Conservation (phyloP, 164 flowering plant species). For the Cinnamomum micranthum region DNA sequence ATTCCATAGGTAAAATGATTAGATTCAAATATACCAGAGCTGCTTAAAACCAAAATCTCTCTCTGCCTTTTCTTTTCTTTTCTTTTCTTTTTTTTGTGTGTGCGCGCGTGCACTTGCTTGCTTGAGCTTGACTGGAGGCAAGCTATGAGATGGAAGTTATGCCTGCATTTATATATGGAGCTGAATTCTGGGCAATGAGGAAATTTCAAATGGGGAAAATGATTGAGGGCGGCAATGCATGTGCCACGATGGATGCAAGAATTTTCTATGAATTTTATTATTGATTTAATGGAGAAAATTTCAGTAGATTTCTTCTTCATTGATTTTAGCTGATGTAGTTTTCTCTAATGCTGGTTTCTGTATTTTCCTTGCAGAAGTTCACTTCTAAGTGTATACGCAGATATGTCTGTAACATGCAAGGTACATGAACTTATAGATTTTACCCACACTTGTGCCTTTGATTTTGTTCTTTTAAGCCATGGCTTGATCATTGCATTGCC, state of each 20-base stretch:
- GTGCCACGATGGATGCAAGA: neutral
- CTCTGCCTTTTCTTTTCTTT: no score
- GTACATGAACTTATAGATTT: conserved; percentile 27
- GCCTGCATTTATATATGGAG: neutral
- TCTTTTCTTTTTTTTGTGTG: no score
- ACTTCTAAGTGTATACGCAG: conserved; percentile 95
- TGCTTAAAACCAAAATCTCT: no score
- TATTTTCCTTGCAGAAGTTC: conserved; percentile 66
- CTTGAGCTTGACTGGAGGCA: no score
- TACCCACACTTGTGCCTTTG: neutral
- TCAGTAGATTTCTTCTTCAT: neutral
- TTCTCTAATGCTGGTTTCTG: neutral
- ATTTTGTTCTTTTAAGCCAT: neutral
- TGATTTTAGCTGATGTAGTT: neutral
- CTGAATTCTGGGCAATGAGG: neutral
- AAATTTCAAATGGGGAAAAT: neutral
- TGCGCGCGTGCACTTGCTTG: no score
- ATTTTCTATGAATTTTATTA: neutral
- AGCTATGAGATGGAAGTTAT: no score
- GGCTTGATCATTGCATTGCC: neutral
- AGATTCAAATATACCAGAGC: no score
- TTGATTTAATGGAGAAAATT: neutral
- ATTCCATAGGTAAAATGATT: no score
- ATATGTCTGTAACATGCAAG: conserved; percentile 98
- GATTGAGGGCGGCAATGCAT: neutral